These are phyloP conservation scores for Colletotrichum gloeosporioides DNA, from an alignment of 2,329 filamentous ascomycete species.

Conservation along the genomic window DNA sequence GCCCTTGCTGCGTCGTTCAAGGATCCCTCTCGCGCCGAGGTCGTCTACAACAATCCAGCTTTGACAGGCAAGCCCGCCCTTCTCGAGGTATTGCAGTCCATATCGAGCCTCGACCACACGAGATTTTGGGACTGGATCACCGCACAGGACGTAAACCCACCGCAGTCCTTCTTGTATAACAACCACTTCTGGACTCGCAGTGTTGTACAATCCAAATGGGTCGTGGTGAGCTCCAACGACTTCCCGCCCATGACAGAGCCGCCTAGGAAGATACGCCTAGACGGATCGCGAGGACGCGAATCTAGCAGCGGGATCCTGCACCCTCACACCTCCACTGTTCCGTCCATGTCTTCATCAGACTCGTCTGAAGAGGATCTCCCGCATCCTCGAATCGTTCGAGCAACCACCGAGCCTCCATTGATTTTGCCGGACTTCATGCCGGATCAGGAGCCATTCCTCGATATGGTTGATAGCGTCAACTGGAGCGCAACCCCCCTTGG, in stretches of 20 bases:
- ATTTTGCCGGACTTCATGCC: conserved; percentile 38
- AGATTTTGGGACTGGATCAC: conserved; percentile 46
- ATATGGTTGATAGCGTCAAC: conserved; percentile 46
- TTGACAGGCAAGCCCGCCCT: conserved; percentile 34
- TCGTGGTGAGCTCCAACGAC: conserved; percentile 44
- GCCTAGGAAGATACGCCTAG: conserved; percentile 35
- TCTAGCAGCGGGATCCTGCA: not conserved
- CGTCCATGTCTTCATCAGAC: not conserved
- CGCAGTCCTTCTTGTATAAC: conserved; percentile 34
- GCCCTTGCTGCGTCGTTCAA: conserved; percentile 21
- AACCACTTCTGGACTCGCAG: conserved; percentile 42
- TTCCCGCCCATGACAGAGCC: conserved; percentile 34
- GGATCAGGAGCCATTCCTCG: conserved; percentile 42
- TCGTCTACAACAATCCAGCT: conserved; percentile 44
- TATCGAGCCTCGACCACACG: conserved; percentile 34
- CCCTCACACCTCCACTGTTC: not conserved
- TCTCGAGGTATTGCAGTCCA: conserved; percentile 33
- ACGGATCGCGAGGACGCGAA: conserved; percentile 25
- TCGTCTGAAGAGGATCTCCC: conserved; percentile 1
- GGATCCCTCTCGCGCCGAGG: conserved; percentile 13
- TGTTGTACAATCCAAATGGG: conserved; percentile 38
- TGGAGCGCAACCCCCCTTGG: conserved; percentile 55
- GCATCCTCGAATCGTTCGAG: conserved; percentile 29
- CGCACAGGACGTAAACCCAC: conserved; percentile 18
- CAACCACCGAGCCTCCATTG: conserved; percentile 36